Conservation (phyloP, 164 flowering plant genomes). For the Sedum album region DNA sequence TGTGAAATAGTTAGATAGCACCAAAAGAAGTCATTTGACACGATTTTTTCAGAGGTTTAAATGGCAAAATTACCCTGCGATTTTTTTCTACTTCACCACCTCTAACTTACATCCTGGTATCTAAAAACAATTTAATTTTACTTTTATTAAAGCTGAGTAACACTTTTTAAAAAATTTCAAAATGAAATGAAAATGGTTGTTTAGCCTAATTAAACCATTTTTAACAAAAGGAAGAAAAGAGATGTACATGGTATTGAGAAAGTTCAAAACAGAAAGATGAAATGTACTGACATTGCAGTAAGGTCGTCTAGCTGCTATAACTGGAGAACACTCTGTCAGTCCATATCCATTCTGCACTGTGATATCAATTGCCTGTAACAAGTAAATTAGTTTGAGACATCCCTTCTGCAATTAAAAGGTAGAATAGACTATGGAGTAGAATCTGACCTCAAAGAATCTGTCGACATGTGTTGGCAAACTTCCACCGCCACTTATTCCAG, state of each 20-base stretch:
- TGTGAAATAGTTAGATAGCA: slow-evolving; percentile 19
- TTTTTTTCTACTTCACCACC: no score
- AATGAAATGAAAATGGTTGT: no score
- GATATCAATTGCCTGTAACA: slow-evolving; percentile 70
- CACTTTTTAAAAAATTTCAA: no score
- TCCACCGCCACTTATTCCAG: slow-evolving; percentile 95
- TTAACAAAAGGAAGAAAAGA: no score
- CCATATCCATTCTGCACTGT: slow-evolving; percentile 86
- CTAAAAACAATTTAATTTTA: no score
- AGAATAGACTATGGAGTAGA: slow-evolving; percentile 9
- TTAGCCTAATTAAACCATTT: no score
- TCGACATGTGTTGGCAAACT: slow-evolving; percentile 78
- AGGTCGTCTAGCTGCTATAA: slow-evolving; percentile 57
- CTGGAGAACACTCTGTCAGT: slow-evolving; percentile 85
- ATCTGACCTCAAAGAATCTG: slow-evolving; percentile 78
- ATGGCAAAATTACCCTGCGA: no score
- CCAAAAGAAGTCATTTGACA: background rate
- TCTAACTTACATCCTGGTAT: no score
- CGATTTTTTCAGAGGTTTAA: background rate
- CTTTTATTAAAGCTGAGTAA: no score
- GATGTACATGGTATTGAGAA: background rate
- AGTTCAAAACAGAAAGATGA: background rate
- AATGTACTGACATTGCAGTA: slow-evolving; percentile 47
- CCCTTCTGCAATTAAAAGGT: background rate
- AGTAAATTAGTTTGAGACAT: background rate